phyloP scores from a whole-genome alignment of 1,284 basidiomycete species.

The Rhizoctonia solani region DNA sequence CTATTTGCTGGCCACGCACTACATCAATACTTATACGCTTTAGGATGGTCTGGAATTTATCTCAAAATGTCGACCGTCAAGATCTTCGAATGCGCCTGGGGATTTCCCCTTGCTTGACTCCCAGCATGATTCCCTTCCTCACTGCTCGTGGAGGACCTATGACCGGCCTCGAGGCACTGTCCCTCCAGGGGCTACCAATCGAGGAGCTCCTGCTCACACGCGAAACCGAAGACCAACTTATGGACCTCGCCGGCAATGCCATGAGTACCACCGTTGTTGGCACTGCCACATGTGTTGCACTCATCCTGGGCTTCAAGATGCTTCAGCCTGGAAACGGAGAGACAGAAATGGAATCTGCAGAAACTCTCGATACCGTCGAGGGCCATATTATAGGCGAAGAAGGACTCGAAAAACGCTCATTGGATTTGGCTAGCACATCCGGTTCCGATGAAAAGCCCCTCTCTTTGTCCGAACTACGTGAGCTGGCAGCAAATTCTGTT shows the following conservation, averaged over 20 bases:
- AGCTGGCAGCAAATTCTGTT: constrained; percentile 68
- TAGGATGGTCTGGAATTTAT: constrained; percentile 94
- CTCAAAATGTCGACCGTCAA: constrained; percentile 92
- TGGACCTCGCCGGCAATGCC: constrained; percentile 93
- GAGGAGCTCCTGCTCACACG: constrained; percentile 90
- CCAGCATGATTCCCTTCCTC: constrained; percentile 95
- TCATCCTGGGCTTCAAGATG: constrained; percentile 67
- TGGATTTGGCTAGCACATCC: constrained; percentile 61
- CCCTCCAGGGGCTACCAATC: constrained; percentile 91
- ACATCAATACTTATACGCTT: constrained; percentile 30
- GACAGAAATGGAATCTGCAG: constrained; percentile 56
- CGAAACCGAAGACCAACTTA: constrained; percentile 91
- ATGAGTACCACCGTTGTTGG: constrained; percentile 98
- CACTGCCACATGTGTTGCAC: constrained; percentile 82
- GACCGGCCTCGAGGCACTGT: constrained; percentile 89
- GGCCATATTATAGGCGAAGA: constrained; percentile 71
- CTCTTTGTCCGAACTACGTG: constrained; percentile 62
- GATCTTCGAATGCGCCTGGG: constrained; percentile 80
- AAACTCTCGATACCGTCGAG: constrained; percentile 48
- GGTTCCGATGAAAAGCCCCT: constrained; percentile 48
- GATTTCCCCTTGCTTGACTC: constrained; percentile 90
- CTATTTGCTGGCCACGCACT: not conserved
- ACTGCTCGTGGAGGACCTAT: constrained; percentile 96
- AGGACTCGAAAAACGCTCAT: constrained; percentile 59
- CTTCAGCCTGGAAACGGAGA: constrained; percentile 67